Evolutionary conservation across 495 filamentous ascomycete genomes (phyloP).

Genomic region (Penicillium robsamsonii): DNA sequence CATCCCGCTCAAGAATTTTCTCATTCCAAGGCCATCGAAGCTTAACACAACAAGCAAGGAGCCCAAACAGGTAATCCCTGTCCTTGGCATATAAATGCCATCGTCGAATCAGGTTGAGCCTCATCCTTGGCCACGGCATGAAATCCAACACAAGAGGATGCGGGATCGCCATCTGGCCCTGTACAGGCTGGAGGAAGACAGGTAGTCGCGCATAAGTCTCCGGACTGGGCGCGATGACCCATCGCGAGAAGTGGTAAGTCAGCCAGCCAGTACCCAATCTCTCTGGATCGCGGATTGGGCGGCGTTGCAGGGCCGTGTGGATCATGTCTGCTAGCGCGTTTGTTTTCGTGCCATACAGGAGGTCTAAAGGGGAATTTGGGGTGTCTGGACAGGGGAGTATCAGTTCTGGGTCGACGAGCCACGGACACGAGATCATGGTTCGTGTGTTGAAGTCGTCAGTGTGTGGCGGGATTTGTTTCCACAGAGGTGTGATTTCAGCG

Average conservation of each 20-base stretch:
- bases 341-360: conserved; percentile 30
- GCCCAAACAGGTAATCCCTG: conserved; percentile 24
- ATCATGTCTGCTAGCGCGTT: conserved; percentile 30
- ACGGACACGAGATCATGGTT: conserved; percentile 12
- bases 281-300: conserved; percentile 32
- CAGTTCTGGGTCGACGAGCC: conserved; percentile 18
- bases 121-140: conserved; percentile 24
- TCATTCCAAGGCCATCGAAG: conserved; percentile 35
- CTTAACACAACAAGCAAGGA: conserved; percentile 29
- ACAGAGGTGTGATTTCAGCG: conserved; percentile 1
- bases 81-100: conserved; percentile 22
- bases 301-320: conserved; percentile 16
- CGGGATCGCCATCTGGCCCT: conserved; percentile 21
- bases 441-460: conserved; percentile 16
- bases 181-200: conserved; percentile 16
- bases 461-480: conserved; percentile 26
- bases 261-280: conserved; percentile 24
- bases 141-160: conserved; percentile 25
- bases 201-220: conserved; percentile 19
- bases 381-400: conserved; percentile 23
- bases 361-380: conserved; percentile 26
- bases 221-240: conserved; percentile 26
- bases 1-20: conserved; percentile 25
- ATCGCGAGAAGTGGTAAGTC: conserved; percentile 24
- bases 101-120: conserved; percentile 24